A percentile compares a stretch with the other conserved stretches of the same genome.
Evolutionary conservation across 2,329 filamentous ascomycete genomes (phyloP).

Genomic region (Aspergillus sp.): DNA sequence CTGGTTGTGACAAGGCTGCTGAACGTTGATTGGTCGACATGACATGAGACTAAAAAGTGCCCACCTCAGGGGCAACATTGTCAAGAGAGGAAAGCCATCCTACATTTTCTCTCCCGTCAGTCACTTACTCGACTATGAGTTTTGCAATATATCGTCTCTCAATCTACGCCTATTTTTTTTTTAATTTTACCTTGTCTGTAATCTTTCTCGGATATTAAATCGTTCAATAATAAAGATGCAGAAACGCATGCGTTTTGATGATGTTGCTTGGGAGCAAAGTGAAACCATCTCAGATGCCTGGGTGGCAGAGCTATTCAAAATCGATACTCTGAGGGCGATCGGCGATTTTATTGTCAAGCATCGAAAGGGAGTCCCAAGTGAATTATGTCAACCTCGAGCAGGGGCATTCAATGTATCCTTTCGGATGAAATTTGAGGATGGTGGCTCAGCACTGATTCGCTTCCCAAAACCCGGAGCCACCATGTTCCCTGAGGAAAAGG

Average conservation of each 20-base stretch:
- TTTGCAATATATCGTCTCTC: not conserved
- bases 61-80: too few relatives aligned
- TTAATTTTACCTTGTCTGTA: not conserved
- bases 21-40: too few relatives aligned
- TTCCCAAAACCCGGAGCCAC: constrained; percentile 12
- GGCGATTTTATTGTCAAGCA: not conserved
- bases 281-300: not conserved
- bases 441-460: constrained; percentile 10
- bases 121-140: not conserved
- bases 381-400: not conserved
- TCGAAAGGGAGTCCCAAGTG: not conserved
- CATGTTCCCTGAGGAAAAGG: constrained; percentile 20
- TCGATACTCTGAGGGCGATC: not conserved
- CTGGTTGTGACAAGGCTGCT: too few relatives aligned
- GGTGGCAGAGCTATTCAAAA: not conserved
- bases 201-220: not conserved
- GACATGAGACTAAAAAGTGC: too few relatives aligned
- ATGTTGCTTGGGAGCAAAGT: constrained; percentile 1
- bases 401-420: constrained; percentile 17
- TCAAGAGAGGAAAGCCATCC: too few relatives aligned
- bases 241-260: constrained; percentile 1
- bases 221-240: not conserved
- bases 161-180: not conserved
- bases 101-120: too few relatives aligned
- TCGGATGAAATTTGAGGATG: constrained; percentile 13